Conservation (phyloP, 169 alveolate genomes). For the Cryptosporidium muris region DNA sequence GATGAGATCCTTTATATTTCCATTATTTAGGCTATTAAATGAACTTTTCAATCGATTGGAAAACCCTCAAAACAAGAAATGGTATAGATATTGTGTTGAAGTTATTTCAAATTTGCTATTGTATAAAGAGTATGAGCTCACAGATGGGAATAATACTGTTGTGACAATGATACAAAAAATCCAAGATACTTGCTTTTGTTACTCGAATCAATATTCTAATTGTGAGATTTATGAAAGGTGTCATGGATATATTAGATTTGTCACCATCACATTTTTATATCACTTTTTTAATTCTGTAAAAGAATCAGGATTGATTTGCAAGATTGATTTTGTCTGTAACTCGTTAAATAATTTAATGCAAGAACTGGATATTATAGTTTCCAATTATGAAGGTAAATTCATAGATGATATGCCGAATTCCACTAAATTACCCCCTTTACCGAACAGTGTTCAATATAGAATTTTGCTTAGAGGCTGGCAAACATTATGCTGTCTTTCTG, state of each 20-base stretch:
- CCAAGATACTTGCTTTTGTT: no score
- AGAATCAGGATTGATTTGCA: conserved; percentile 14
- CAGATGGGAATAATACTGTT: conserved; percentile 11
- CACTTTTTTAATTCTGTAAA: conserved; percentile 49
- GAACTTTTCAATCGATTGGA: not conserved
- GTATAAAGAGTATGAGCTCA: conserved; percentile 45
- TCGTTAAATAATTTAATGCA: conserved; percentile 7
- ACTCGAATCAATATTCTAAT: conserved; percentile 17
- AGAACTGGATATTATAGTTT: conserved; percentile 17
- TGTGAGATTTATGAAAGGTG: conserved; percentile 58
- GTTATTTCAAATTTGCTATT: conserved; percentile 21
- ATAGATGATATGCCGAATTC: conserved; percentile 2
- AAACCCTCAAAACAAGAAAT: not conserved
- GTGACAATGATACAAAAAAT: no score
- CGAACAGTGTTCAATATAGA: conserved; percentile 74
- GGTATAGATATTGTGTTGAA: conserved; percentile 11
- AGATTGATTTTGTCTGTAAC: not conserved
- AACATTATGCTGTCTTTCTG: conserved; percentile 71
- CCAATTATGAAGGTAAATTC: not conserved
- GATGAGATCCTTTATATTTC: conserved; percentile 39
- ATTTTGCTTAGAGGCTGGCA: conserved; percentile 72
- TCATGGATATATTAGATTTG: conserved; percentile 31
- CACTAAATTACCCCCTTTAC: conserved; percentile 72
- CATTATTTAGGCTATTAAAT: conserved; percentile 19
- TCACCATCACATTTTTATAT: conserved; percentile 36